Percentiles rank a stretch among this genome's conserved stretches.
Evolutionary conservation across 352 stramenopile species (phyloP).

Genomic region (Globisporangium acanthophoron): DNA sequence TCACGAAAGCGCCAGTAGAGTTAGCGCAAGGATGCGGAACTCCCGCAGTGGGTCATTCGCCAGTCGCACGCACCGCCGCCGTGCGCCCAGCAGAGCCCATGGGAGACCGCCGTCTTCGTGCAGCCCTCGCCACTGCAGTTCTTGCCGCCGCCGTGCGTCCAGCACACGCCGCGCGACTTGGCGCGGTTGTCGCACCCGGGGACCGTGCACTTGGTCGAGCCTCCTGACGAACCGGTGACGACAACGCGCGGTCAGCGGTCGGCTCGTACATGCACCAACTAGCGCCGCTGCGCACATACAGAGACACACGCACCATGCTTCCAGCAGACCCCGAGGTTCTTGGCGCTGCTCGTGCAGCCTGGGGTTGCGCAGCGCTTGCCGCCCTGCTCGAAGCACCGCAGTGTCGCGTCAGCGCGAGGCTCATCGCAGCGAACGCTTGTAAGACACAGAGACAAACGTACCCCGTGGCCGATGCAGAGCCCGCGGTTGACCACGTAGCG

Average conservation of each 20-base stretch:
- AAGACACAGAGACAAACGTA: conserved; percentile 11
- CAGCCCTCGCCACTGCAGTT: conserved; percentile 61
- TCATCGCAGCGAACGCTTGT: not conserved
- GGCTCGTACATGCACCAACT: not conserved
- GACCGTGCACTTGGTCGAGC: conserved; percentile 67
- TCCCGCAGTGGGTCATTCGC: not conserved
- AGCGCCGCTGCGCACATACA: not conserved
- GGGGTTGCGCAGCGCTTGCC: conserved; percentile 61
- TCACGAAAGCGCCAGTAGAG: not conserved
- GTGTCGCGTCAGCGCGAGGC: not conserved
- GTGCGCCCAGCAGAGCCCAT: conserved; percentile 76
- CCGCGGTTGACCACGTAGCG: conserved; percentile 73
- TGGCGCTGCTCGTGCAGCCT: conserved; percentile 66
- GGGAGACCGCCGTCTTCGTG: conserved; percentile 70
- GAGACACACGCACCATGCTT: conserved; percentile 45
- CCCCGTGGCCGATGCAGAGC: conserved; percentile 68
- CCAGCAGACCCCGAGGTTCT: conserved; percentile 73
- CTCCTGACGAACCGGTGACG: conserved; percentile 20
- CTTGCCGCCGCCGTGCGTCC: conserved; percentile 70
- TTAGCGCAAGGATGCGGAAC: not conserved
- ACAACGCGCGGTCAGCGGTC: not conserved
- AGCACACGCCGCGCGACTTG: conserved; percentile 76
- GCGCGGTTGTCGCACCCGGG: conserved; percentile 56
- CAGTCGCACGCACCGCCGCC: conserved; percentile 42
- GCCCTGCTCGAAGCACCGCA: conserved; percentile 23